Conservation (phyloP, 306 rosid species). For the Corylus americana region DNA sequence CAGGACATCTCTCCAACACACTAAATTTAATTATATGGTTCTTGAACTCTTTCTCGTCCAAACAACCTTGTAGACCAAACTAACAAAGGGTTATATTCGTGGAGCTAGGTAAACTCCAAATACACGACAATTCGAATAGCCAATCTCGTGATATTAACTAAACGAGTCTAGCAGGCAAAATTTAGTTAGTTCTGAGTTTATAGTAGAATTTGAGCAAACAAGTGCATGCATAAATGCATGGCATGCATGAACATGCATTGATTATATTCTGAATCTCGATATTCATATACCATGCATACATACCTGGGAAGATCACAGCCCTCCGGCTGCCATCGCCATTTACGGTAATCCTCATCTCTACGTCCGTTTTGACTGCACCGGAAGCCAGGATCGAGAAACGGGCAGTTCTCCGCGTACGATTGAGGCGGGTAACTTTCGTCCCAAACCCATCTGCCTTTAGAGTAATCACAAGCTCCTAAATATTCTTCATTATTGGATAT, state of each 20-base stretch:
- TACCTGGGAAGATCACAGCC: constrained; percentile 78
- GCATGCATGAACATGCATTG: not conserved
- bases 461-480: constrained; percentile 47
- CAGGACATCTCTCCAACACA: too few relatives aligned
- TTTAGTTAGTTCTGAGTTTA: not conserved
- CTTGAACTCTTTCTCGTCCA: too few relatives aligned
- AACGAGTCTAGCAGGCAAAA: too few relatives aligned
- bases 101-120: too few relatives aligned
- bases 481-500: not conserved
- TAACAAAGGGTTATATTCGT: too few relatives aligned
- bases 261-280: constrained; percentile 6
- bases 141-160: too few relatives aligned
- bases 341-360: constrained; percentile 44
- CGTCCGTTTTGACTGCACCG: constrained; percentile 72
- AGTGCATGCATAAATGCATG: constrained; percentile 8
- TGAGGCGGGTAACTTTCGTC: constrained; percentile 33
- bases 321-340: constrained; percentile 83
- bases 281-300: not conserved
- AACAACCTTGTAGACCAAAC: not conserved
- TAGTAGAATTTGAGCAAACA: not conserved
- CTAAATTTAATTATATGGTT: too few relatives aligned
- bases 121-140: too few relatives aligned
- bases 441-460: constrained; percentile 70
- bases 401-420: constrained; percentile 64
- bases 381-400: constrained; percentile 86